These are phyloP conservation scores for Sedum album DNA, from an alignment of 164 flowering plant genomes.

Conservation along the genomic window DNA sequence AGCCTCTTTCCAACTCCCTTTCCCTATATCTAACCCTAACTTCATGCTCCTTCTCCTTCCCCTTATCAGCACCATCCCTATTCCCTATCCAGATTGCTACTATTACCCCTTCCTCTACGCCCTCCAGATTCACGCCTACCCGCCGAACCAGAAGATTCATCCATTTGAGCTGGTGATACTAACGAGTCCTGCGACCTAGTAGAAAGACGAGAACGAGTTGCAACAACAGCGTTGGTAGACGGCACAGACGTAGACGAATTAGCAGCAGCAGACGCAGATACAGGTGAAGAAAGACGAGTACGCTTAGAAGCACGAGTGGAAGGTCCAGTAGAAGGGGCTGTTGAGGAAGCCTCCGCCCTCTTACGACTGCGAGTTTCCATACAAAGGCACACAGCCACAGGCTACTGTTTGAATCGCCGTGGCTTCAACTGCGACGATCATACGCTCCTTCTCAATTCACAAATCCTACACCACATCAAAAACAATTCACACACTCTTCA, in stretches of 20 bases:
- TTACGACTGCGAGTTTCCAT: conserved; percentile 99
- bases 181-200: conserved; percentile 30
- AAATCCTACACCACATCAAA: neutral
- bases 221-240: conserved; percentile 12
- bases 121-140: conserved; percentile 32
- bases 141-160: conserved; percentile 45
- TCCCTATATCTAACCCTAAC: conserved; percentile 52
- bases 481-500: neutral
- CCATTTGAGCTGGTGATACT: conserved; percentile 33
- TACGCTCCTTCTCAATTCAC: conserved; percentile 13
- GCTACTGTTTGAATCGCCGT: conserved; percentile 24
- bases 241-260: conserved; percentile 11
- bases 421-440: conserved; percentile 43
- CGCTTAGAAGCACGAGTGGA: conserved; percentile 63
- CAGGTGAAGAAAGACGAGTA: conserved; percentile 32
- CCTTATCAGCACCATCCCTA: conserved; percentile 59
- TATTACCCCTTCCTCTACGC: conserved; percentile 22
- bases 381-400: conserved; percentile 46
- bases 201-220: conserved; percentile 51
- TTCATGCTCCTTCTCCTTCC: conserved; percentile 85
- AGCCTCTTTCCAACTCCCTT: conserved; percentile 27
- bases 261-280: conserved; percentile 21
- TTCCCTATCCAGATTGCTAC: conserved; percentile 32
- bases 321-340: conserved; percentile 63
- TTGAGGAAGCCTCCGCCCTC: conserved; percentile 99